These are phyloP conservation scores for Coemansia sp. DNA, from an alignment of 192 early-diverging fungal species.

Conservation along the genomic window DNA sequence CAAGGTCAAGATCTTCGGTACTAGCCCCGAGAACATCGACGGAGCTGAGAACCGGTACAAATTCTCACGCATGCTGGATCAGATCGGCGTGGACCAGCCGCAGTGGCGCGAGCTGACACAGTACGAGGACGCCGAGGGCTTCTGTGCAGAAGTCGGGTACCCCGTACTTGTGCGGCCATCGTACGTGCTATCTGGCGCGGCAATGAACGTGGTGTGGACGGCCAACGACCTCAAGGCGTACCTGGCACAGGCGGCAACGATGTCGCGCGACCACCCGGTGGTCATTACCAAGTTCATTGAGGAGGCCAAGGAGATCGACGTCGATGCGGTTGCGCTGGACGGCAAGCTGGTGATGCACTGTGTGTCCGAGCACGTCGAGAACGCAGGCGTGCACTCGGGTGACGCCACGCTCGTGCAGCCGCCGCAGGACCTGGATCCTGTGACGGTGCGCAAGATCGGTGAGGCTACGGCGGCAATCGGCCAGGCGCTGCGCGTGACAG, in stretches of 20 bases:
- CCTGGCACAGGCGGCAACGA: slow-evolving; percentile 84
- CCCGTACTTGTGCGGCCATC: slow-evolving; percentile 97
- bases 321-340: slow-evolving; percentile 95
- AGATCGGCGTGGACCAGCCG: slow-evolving; percentile 96
- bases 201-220: slow-evolving; percentile 95
- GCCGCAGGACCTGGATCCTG: slow-evolving; percentile 92
- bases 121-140: slow-evolving; percentile 78
- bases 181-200: slow-evolving; percentile 98
- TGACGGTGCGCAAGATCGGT: slow-evolving; percentile 92
- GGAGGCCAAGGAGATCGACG: slow-evolving; percentile 97
- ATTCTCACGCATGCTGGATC: slow-evolving; percentile 95
- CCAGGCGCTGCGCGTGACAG: slow-evolving; percentile 92
- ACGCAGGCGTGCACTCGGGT: slow-evolving; percentile 98
- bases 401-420: slow-evolving; percentile 95
- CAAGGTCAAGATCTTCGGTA: slow-evolving; percentile 92
- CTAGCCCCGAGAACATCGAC: slow-evolving; percentile 96
- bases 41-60: slow-evolving; percentile 97
- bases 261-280: slow-evolving; percentile 92
- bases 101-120: slow-evolving; percentile 94
- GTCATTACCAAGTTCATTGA: slow-evolving; percentile 99
- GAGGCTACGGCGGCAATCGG: slow-evolving; percentile 89
- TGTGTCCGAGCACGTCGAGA: slow-evolving; percentile 97
- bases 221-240: slow-evolving; percentile 79
- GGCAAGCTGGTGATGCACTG: slow-evolving; percentile 94
- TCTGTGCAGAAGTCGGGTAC: slow-evolving; percentile 87